Evolutionary conservation across 164 flowering plant genomes (phyloP).

Genomic region (Pachysandra terminalis): DNA sequence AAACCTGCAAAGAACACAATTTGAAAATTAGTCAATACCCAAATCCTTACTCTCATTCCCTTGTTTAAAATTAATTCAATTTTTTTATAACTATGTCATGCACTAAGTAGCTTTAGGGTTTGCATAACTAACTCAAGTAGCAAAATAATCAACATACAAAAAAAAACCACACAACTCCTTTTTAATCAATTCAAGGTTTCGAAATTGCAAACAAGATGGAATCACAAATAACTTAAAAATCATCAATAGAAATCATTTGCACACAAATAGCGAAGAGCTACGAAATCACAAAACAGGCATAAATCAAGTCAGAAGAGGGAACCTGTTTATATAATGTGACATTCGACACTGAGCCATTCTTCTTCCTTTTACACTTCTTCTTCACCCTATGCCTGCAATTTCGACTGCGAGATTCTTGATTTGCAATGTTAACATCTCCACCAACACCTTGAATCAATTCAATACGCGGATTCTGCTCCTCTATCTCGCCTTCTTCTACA

Average conservation of each 20-base stretch:
- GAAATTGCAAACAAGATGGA: background rate
- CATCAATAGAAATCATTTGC: background rate
- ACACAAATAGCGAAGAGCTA: no score
- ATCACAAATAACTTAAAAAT: no score
- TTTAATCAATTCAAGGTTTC: no score
- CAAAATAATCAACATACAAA: no score
- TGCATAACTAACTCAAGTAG: no score
- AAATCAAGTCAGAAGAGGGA: no score
- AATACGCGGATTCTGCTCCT: slow-evolving; percentile 20
- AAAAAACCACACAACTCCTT: no score
- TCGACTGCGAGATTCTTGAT: slow-evolving; percentile 22
- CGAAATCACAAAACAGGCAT: background rate
- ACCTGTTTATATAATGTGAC: slow-evolving; percentile 65
- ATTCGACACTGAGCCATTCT: slow-evolving; percentile 20
- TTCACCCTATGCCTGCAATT: slow-evolving; percentile 29
- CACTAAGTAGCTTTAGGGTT: no score
- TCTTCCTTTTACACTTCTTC: slow-evolving; percentile 49
- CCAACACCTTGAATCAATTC: slow-evolving; percentile 13
- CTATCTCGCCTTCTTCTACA: slow-evolving; percentile 60
- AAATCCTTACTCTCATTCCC: background rate
- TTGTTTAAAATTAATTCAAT: background rate
- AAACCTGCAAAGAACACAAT: slow-evolving; percentile 52
- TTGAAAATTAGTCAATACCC: background rate
- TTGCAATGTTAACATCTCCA: slow-evolving; percentile 15
- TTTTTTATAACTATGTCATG: no score